phyloP scores from a whole-genome alignment of 2,329 filamentous ascomycete species.

The Fusarium verrucosum region DNA sequence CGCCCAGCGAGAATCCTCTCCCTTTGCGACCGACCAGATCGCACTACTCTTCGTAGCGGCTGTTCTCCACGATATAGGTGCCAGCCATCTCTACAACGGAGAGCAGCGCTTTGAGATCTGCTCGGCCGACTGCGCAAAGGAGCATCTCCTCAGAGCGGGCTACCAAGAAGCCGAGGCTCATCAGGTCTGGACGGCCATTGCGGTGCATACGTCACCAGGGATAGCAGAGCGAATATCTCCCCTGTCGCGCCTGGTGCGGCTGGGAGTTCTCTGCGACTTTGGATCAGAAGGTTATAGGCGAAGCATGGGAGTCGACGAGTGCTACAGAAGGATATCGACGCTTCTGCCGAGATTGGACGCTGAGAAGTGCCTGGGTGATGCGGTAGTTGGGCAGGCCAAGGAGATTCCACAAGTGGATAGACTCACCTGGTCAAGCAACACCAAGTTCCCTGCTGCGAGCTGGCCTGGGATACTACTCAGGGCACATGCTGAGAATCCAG shows the following conservation, averaged over 20 bases:
- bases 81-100: slow-evolving; percentile 44
- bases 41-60: slow-evolving; percentile 48
- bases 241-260: slow-evolving; percentile 45
- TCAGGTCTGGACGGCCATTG: slow-evolving; percentile 50
- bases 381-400: slow-evolving; percentile 44
- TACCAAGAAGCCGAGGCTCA: slow-evolving; percentile 39
- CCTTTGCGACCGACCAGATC: slow-evolving; percentile 13
- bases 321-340: slow-evolving; percentile 32
- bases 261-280: slow-evolving; percentile 49
- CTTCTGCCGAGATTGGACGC: slow-evolving; percentile 41
- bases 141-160: slow-evolving; percentile 42
- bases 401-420: slow-evolving; percentile 37
- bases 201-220: slow-evolving; percentile 49
- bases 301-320: slow-evolving; percentile 11
- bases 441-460: slow-evolving; percentile 45
- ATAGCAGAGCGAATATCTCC: slow-evolving; percentile 51
- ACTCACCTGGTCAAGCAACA: slow-evolving; percentile 39
- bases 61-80: slow-evolving; percentile 51
- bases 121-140: slow-evolving; percentile 46
- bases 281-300: slow-evolving; percentile 17
- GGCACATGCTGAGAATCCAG: slow-evolving; percentile 46
- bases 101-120: slow-evolving; percentile 50
- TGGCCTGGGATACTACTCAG: slow-evolving; percentile 48
- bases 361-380: slow-evolving; percentile 42
- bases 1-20: slow-evolving; percentile 29